These are phyloP conservation scores for Oryza punctata DNA, from an alignment of 176 grass and related monocot genomes.

Conservation along the genomic window DNA sequence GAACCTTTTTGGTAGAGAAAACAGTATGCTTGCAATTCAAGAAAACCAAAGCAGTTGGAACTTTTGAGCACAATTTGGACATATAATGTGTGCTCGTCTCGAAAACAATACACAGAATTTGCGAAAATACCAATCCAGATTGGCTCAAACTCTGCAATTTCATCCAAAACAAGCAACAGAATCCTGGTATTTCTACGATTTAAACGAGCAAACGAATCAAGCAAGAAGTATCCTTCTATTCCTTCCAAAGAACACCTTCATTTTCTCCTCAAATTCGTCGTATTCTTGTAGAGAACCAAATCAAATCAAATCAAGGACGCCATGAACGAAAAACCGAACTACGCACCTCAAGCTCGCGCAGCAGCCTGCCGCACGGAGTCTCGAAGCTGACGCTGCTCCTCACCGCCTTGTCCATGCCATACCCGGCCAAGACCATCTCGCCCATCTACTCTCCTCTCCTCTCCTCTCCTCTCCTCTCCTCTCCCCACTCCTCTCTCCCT, in stretches of 20 bases:
- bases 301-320: conserved; percentile 25
- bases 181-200: not conserved
- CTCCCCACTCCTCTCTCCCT: conserved; percentile 13
- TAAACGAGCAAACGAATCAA: conserved; percentile 15
- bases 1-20: conserved; percentile 8
- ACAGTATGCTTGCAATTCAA: conserved; percentile 28
- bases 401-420: conserved; percentile 42
- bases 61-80: not conserved
- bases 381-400: conserved; percentile 69
- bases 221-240: not conserved
- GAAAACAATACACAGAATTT: not conserved
- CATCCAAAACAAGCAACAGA: not conserved
- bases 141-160: conserved; percentile 1
- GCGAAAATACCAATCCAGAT: not conserved
- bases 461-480: conserved; percentile 29
- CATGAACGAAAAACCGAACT: conserved; percentile 14
- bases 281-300: not conserved
- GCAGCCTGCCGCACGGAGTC: conserved; percentile 70
- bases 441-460: conserved; percentile 44
- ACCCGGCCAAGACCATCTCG: conserved; percentile 58
- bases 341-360: conserved; percentile 86
- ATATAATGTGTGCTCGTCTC: not conserved
- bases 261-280: not conserved
- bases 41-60: not conserved
- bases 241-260: not conserved